Evolutionary conservation across 1,139 yeast genomes (phyloP).

Genomic region (Sugiyamaella xylanicola): DNA sequence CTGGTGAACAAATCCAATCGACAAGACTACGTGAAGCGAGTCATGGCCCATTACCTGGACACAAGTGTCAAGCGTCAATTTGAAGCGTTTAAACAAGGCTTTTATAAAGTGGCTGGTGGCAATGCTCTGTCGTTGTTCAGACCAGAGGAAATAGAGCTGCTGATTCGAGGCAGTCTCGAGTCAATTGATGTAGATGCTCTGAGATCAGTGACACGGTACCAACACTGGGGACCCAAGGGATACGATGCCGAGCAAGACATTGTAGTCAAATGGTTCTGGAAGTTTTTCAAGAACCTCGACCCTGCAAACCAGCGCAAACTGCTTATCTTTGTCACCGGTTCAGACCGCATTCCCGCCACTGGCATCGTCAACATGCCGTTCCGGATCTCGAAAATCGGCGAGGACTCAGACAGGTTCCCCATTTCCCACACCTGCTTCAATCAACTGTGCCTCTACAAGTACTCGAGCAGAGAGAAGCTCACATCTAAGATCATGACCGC

Average conservation of each 20-base stretch:
- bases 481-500: slow-evolving; percentile 62
- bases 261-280: slow-evolving; percentile 84
- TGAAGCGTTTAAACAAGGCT: slow-evolving; percentile 66
- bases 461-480: slow-evolving; percentile 55
- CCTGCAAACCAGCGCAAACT: slow-evolving; percentile 59
- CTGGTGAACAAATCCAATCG: slow-evolving; percentile 61
- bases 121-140: slow-evolving; percentile 76
- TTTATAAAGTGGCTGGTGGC: slow-evolving; percentile 74
- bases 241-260: slow-evolving; percentile 43
- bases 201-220: slow-evolving; percentile 70
- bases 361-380: slow-evolving; percentile 72
- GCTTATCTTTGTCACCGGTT: slow-evolving; percentile 80
- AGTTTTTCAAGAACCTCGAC: slow-evolving; percentile 54
- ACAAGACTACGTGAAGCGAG: slow-evolving; percentile 59
- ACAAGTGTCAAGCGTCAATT: slow-evolving; percentile 58
- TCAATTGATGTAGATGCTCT: slow-evolving; percentile 68
- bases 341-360: slow-evolving; percentile 90
- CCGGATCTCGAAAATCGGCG: slow-evolving; percentile 60
- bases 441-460: slow-evolving; percentile 76
- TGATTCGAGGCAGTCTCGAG: slow-evolving; percentile 76
- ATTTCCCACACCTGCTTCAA: slow-evolving; percentile 93
- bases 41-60: slow-evolving; percentile 61
- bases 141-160: slow-evolving; percentile 76
- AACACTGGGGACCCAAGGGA: slow-evolving; percentile 54
- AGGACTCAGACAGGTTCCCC: slow-evolving; percentile 62